Evolutionary conservation across 73 alveolate genomes (phyloP).

Genomic region (Paramecium sexaurelia): DNA sequence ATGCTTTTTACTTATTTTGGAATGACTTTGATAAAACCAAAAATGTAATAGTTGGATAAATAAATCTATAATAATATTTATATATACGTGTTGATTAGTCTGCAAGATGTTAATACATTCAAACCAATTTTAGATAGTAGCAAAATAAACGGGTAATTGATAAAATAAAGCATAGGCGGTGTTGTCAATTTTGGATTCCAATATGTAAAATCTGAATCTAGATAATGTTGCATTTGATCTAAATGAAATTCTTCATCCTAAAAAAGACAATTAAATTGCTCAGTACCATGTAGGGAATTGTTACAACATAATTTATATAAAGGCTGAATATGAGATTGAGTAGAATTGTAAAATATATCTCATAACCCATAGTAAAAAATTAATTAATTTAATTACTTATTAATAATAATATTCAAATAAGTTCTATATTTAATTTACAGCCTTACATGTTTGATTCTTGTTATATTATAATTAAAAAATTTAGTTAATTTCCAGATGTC

Average conservation of each 20-base stretch:
- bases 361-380: background rate
- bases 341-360: background rate
- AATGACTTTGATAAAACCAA: background rate
- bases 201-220: constrained; percentile 50
- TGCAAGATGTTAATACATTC: background rate
- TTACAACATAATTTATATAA: background rate
- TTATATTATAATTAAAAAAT: too few relatives aligned
- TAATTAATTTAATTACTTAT: background rate
- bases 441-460: constrained; percentile 5
- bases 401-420: too few relatives aligned
- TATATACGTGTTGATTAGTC: constrained; percentile 64
- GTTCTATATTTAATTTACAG: background rate
- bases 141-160: constrained; percentile 27
- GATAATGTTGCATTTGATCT: constrained; percentile 64
- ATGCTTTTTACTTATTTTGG: background rate
- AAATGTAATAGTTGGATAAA: constrained; percentile 5
- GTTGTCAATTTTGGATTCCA: constrained; percentile 76
- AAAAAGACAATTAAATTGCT: background rate
- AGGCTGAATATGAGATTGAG: background rate
- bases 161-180: constrained; percentile 70
- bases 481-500: too few relatives aligned
- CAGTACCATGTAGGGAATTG: background rate
- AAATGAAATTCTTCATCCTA: constrained; percentile 74
- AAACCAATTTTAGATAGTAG: constrained; percentile 12
- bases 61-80: background rate